Percentiles rank a stretch among this genome's conserved stretches.
phyloP scores from a whole-genome alignment of 768 basidiomycete genomes.

The Chlorophyllum brunneum region DNA sequence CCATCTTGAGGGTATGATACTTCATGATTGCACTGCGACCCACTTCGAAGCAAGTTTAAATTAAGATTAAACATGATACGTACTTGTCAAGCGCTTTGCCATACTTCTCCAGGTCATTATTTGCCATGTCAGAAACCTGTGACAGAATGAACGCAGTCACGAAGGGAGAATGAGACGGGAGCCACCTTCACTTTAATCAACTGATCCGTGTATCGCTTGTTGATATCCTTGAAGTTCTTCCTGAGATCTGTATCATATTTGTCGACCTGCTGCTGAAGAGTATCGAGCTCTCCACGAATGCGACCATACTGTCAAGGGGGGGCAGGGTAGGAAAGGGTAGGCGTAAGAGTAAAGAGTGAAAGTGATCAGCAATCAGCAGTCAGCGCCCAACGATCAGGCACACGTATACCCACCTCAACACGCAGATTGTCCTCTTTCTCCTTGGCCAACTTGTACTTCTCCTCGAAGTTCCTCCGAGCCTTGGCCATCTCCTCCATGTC shows the following conservation, averaged over 20 bases:
- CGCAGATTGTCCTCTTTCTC: constrained; percentile 70
- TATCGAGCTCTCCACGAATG: constrained; percentile 78
- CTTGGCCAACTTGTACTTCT: constrained; percentile 70
- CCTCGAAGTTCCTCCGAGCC: constrained; percentile 81
- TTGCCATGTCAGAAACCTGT: constrained; percentile 97
- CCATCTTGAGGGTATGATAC: constrained; percentile 97
- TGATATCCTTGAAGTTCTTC: constrained; percentile 79
- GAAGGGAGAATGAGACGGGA: not conserved
- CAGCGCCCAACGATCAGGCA: not conserved
- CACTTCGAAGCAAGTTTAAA: constrained; percentile 13
- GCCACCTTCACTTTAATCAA: constrained; percentile 90
- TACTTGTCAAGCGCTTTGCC: constrained; percentile 96
- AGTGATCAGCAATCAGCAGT: not conserved
- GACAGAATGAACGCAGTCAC: not conserved
- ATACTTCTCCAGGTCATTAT: constrained; percentile 95
- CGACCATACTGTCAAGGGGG: constrained; percentile 57
- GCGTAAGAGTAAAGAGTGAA: not conserved
- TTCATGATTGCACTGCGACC: constrained; percentile 99
- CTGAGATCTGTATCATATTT: constrained; percentile 65
- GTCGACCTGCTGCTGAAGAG: constrained; percentile 62
- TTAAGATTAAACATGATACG: constrained; percentile 21
- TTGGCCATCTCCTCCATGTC: constrained; percentile 87
- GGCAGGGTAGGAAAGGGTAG: not conserved
- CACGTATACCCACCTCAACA: constrained; percentile 47
- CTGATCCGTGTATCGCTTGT: constrained; percentile 84